Conservation (phyloP, 176 grass and related monocot genomes). For the Raddia guianensis region DNA sequence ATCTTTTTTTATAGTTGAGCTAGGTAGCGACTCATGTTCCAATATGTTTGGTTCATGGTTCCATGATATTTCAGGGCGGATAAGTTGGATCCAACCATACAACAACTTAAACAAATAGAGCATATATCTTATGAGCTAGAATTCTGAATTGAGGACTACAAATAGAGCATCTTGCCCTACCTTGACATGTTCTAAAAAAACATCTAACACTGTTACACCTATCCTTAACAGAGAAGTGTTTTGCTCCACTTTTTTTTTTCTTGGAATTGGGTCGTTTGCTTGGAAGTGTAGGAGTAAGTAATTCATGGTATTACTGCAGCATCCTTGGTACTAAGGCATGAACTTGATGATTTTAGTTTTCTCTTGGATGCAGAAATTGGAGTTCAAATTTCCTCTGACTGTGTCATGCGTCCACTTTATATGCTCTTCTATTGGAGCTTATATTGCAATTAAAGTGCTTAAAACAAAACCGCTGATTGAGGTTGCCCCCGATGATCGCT, state of each 20-base stretch:
- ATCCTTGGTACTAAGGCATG: not conserved
- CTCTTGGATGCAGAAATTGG: constrained; percentile 66
- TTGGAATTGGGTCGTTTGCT: constrained; percentile 8
- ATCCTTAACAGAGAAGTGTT: constrained; percentile 22
- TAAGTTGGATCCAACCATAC: not conserved
- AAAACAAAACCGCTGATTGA: constrained; percentile 90
- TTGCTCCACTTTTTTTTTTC: not conserved
- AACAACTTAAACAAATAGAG: not conserved
- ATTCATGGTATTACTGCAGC: not conserved
- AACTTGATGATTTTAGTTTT: not conserved
- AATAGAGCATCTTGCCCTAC: not conserved
- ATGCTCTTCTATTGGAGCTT: constrained; percentile 91
- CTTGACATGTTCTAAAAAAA: not conserved
- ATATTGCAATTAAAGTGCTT: constrained; percentile 79
- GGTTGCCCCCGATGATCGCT: constrained; percentile 76
- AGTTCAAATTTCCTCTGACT: constrained; percentile 94
- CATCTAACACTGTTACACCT: not conserved
- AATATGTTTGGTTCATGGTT: constrained; percentile 5
- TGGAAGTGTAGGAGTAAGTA: not conserved
- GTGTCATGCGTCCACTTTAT: constrained; percentile 97
- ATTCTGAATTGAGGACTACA: not conserved
- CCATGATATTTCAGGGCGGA: not conserved
- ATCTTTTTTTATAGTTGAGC: not conserved
- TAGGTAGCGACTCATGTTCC: not conserved
- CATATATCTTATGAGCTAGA: not conserved